phyloP scores from a whole-genome alignment of 2,329 filamentous ascomycete genomes.

The Conoideocrella luteorostrata region DNA sequence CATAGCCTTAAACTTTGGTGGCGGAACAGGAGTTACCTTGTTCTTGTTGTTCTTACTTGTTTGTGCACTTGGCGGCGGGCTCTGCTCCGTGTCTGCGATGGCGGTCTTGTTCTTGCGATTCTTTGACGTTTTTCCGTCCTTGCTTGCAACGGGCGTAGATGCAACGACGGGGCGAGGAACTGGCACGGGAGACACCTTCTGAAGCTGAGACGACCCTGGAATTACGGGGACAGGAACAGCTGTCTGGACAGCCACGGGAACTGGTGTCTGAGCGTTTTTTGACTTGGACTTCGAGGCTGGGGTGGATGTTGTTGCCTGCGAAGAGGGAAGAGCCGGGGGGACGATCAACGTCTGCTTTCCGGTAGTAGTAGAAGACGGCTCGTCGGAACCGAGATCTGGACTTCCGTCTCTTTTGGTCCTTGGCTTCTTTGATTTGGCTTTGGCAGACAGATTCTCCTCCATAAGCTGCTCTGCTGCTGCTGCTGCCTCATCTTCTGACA shows the following conservation, averaged over 20 bases:
- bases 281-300: slow-evolving; percentile 16
- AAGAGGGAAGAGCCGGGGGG: slow-evolving; percentile 23
- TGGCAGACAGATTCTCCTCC: slow-evolving; percentile 25
- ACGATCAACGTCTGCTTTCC: slow-evolving; percentile 28
- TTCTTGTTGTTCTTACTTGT: slow-evolving; percentile 8
- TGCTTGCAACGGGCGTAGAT: slow-evolving; percentile 17
- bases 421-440: slow-evolving; percentile 37
- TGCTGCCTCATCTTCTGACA: slow-evolving; percentile 30
- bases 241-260: slow-evolving; percentile 22
- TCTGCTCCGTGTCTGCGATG: slow-evolving; percentile 12
- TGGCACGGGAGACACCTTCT: slow-evolving; percentile 19
- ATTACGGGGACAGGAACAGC: slow-evolving; percentile 29
- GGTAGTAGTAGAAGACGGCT: slow-evolving; percentile 13
- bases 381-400: slow-evolving; percentile 28
- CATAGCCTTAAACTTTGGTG: slow-evolving; percentile 15
- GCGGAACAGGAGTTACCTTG: slow-evolving; percentile 20
- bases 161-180: slow-evolving; percentile 10
- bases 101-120: slow-evolving; percentile 23
- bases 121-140: slow-evolving; percentile 22
- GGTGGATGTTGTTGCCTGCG: slow-evolving; percentile 15
- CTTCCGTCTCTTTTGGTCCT: slow-evolving; percentile 27
- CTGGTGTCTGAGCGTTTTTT: slow-evolving; percentile 20
- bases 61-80: slow-evolving; percentile 16
- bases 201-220: slow-evolving; percentile 22
- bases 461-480: slow-evolving; percentile 28